phyloP scores from a whole-genome alignment of 495 filamentous ascomycete species.

The Podospora bellae-mahoneyi region DNA sequence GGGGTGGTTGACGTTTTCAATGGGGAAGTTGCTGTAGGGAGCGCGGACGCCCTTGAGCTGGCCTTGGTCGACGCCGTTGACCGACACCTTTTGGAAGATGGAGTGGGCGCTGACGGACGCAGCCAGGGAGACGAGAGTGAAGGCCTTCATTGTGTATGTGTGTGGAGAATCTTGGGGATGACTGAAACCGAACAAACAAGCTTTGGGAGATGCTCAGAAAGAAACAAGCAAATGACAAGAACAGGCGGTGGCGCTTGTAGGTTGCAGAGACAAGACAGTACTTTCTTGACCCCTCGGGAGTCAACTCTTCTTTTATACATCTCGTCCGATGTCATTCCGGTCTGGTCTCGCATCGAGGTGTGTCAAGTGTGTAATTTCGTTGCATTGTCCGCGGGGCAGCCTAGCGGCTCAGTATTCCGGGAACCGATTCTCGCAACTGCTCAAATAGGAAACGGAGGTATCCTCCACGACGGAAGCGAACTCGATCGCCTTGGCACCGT shows the following conservation, averaged over 20 bases:
- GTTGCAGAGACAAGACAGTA: neutral
- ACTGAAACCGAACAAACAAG: neutral
- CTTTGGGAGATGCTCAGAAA: neutral
- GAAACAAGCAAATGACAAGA: neutral
- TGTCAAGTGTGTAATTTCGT: neutral
- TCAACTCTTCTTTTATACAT: neutral
- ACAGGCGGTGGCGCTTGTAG: neutral
- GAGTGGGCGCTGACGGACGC: constrained; percentile 33
- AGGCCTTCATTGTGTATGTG: constrained; percentile 22
- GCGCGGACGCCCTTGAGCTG: constrained; percentile 51
- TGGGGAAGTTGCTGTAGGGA: constrained; percentile 44
- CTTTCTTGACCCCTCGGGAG: neutral
- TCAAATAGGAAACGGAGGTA: constrained; percentile 7
- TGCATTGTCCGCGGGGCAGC: neutral
- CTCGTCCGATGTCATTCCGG: neutral
- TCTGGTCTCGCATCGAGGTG: neutral
- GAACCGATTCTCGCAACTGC: neutral
- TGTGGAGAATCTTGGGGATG: neutral
- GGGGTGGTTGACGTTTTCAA: constrained; percentile 39
- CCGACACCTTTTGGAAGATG: constrained; percentile 49
- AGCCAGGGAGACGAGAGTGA: constrained; percentile 30
- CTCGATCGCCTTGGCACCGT: constrained; percentile 4
- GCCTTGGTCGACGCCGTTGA: constrained; percentile 53
- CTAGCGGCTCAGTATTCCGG: constrained; percentile 1
- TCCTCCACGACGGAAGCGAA: constrained; percentile 4